These are phyloP conservation scores for Nitzschia palea DNA, from an alignment of 108 stramenopile species.

Conservation along the genomic window DNA sequence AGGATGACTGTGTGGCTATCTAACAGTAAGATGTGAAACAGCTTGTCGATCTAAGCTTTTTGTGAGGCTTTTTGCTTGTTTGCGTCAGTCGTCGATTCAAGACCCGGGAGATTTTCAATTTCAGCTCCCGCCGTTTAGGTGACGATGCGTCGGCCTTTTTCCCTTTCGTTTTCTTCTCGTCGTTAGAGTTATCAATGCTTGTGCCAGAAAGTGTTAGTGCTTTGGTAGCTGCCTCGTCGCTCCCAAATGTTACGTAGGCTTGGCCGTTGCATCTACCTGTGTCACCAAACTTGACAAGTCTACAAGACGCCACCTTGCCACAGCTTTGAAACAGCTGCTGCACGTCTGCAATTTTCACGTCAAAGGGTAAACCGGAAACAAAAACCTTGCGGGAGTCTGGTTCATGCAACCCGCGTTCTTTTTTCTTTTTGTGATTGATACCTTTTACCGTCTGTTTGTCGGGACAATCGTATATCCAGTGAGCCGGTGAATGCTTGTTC, in stretches of 20 bases:
- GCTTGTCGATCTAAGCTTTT: too few species aligned
- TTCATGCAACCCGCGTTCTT: conserved; percentile 61
- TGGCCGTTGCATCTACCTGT: conserved; percentile 84
- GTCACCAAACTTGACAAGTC: conserved; percentile 78
- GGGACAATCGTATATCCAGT: conserved; percentile 93
- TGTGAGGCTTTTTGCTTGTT: too few species aligned
- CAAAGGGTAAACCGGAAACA: conserved; percentile 84
- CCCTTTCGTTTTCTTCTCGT: conserved; percentile 38
- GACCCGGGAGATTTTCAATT: conserved; percentile 70
- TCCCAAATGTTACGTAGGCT: conserved; percentile 75
- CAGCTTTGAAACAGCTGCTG: conserved; percentile 58
- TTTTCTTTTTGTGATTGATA: conserved; percentile 66
- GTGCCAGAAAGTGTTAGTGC: conserved; percentile 71
- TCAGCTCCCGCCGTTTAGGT: conserved; percentile 52
- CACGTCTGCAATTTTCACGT: conserved; percentile 58
- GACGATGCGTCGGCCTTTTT: conserved; percentile 10
- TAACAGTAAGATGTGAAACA: too few species aligned
- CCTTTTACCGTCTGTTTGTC: conserved; percentile 66
- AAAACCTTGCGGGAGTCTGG: conserved; percentile 79
- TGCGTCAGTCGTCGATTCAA: conserved; percentile 65
- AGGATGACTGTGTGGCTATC: too few species aligned
- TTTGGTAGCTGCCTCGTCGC: conserved; percentile 56
- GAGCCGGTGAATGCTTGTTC: conserved; percentile 61
- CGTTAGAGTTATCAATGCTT: conserved; percentile 38
- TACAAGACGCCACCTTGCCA: conserved; percentile 61